These are phyloP conservation scores for Pseudogymnoascus sp. DNA, from an alignment of 2,329 filamentous ascomycete genomes.

Conservation along the genomic window DNA sequence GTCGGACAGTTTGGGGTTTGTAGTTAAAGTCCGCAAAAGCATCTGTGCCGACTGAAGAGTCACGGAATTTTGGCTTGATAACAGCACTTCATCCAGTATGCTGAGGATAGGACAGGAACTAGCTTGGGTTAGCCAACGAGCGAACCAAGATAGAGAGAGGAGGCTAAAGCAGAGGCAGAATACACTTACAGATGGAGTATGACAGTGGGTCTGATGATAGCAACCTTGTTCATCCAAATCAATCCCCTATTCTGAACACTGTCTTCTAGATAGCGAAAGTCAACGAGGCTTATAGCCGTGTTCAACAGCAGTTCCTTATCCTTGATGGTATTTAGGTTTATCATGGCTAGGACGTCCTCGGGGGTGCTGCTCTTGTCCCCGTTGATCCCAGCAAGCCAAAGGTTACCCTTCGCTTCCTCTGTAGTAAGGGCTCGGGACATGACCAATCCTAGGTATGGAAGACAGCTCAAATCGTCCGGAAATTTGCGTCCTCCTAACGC, in stretches of 20 bases:
- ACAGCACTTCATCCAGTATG: conserved; percentile 53
- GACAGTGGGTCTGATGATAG: conserved; percentile 47
- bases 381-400: conserved; percentile 53
- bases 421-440: conserved; percentile 48
- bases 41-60: conserved; percentile 55
- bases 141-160: not conserved
- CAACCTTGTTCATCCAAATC: conserved; percentile 52
- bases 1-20: conserved; percentile 43
- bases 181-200: conserved; percentile 49
- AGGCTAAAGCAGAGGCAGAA: not conserved
- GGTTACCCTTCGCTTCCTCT: conserved; percentile 55
- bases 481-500: conserved; percentile 20
- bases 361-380: conserved; percentile 37
- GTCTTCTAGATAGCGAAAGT: conserved; percentile 60
- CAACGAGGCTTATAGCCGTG: conserved; percentile 56
- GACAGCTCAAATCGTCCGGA: conserved; percentile 25
- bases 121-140: conserved; percentile 17
- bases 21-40: conserved; percentile 52
- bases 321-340: conserved; percentile 41
- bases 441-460: conserved; percentile 54
- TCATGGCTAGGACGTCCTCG: conserved; percentile 34
- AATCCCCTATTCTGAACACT: conserved; percentile 52
- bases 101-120: conserved; percentile 51
- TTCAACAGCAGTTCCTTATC: conserved; percentile 58
- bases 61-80: conserved; percentile 52